Conservation (phyloP, 2,329 filamentous ascomycete genomes). For the Ilyonectria robusta region DNA sequence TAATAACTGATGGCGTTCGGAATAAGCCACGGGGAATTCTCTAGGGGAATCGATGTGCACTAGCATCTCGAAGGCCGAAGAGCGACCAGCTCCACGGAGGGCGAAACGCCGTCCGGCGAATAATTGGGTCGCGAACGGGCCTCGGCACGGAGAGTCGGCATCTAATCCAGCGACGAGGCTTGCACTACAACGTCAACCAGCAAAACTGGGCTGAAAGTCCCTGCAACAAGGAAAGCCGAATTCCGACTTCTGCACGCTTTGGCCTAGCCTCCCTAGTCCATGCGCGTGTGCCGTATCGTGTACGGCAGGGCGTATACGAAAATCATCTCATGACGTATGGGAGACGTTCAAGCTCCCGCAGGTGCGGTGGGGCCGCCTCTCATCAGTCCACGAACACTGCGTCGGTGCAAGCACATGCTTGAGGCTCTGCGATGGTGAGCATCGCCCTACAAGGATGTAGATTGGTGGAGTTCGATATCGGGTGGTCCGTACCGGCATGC, state of each 20-base stretch:
- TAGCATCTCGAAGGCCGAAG: background rate
- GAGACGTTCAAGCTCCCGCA: background rate
- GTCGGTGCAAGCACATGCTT: constrained; percentile 11
- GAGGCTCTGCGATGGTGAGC: background rate
- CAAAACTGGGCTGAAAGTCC: constrained; percentile 11
- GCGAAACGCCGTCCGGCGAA: constrained; percentile 39
- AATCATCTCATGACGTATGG: constrained; percentile 23
- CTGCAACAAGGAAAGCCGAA: constrained; percentile 19
- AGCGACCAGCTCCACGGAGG: constrained; percentile 27
- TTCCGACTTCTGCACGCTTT: constrained; percentile 10
- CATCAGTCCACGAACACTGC: background rate
- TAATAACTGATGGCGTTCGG: background rate
- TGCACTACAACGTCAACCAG: background rate
- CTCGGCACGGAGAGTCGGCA: constrained; percentile 41
- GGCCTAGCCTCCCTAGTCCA: background rate
- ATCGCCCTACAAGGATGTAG: background rate
- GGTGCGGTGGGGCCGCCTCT: background rate
- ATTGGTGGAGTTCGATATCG: background rate
- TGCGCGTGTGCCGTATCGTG: background rate
- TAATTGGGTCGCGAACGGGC: constrained; percentile 21
- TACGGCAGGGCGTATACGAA: constrained; percentile 30
- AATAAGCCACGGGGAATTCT: constrained; percentile 7
- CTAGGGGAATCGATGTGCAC: background rate
- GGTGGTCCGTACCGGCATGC: background rate
- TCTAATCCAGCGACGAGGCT: constrained; percentile 27